Conservation (phyloP, 345 rosid genomes). For the Firmiana major region DNA sequence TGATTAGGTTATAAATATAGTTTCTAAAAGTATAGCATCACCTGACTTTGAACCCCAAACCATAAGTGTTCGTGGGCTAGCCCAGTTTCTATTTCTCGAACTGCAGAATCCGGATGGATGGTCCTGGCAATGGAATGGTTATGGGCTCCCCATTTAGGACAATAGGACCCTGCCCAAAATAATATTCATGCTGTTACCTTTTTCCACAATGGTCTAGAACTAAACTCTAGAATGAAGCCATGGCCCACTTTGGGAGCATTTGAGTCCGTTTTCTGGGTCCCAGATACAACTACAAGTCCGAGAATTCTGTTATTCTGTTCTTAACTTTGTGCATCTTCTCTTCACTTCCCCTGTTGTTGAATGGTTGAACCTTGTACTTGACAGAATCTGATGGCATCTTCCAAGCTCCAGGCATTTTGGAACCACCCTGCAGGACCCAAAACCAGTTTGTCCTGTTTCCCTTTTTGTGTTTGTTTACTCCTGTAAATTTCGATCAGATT, state of each 20-base stretch:
- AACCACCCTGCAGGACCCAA: constrained; percentile 52
- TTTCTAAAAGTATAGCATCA: too few relatives aligned
- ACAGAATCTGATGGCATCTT: not conserved
- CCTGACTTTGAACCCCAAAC: not conserved
- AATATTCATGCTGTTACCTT: not conserved
- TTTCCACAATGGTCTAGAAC: not conserved
- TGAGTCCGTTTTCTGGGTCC: not conserved
- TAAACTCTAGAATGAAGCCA: not conserved
- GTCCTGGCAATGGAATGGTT: too few relatives aligned
- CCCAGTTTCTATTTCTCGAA: not conserved
- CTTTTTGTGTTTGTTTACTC: not conserved
- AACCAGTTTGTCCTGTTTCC: constrained; percentile 29
- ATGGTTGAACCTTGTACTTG: not conserved
- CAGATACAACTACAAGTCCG: not conserved
- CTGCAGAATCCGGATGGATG: not conserved
- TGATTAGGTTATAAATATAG: too few relatives aligned
- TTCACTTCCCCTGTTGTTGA: not conserved
- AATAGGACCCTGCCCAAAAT: too few relatives aligned
- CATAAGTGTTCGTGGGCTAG: not conserved
- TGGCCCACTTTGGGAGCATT: not conserved
- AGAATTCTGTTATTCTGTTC: not conserved
- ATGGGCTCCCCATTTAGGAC: too few relatives aligned
- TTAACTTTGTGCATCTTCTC: not conserved
- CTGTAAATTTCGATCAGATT: not conserved
- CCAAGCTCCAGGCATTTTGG: constrained; percentile 42